Evolutionary conservation across 441 rosid genomes (phyloP), one percentile per base, ranked within the genome.

Genomic region (Manihot esculenta): DNA sequence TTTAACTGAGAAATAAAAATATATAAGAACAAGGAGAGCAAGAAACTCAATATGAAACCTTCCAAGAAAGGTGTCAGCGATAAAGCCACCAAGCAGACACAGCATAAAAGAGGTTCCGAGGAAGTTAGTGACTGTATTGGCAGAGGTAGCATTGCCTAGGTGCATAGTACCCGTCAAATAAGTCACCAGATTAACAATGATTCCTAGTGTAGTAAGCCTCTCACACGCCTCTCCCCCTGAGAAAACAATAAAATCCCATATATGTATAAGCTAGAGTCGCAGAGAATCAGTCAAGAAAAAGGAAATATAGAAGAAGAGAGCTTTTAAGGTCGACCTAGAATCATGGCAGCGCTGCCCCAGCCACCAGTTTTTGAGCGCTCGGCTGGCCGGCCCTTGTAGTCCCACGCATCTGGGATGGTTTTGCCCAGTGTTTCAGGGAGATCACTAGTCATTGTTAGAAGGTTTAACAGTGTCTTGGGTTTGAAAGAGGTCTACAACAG

Each of bases 41-140:
- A 44, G 38, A 44, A 63, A 41, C 3, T 17, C 10, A 7, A 12
- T 9, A 35, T 18, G 68, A 61, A 60, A 90, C 97, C 98, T 86
- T 79, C 98, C 98, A 20, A 94, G 96, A 72, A 87, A 94, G 27
- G 98, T 85, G 68, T 94, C 98, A 0, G 96, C 98, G 12, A 93
- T 62, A 69, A 93, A 93, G 50, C 97, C 98, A 59, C 98, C 98
- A 5, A 91, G 87, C 72, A 94, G 83, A 74, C 97, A 89, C 45
- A 91, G 87, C 94, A 94, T 89, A 86, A 94, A 94, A 41, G 98
- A 88, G 66, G 96, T 89, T 77, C 98, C 98, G 1, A 94, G 71
- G 84, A 94, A 94, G 80, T 94, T 89, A 68, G 97, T 94, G 70
- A 89, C 94, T 24, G 82, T 84, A 78, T 88, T 94, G 49, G 98